Percentiles rank a stretch among this genome's conserved stretches.
These are phyloP conservation scores for Priceomyces medius DNA, from an alignment of 805 yeast genomes.

Conservation along the genomic window DNA sequence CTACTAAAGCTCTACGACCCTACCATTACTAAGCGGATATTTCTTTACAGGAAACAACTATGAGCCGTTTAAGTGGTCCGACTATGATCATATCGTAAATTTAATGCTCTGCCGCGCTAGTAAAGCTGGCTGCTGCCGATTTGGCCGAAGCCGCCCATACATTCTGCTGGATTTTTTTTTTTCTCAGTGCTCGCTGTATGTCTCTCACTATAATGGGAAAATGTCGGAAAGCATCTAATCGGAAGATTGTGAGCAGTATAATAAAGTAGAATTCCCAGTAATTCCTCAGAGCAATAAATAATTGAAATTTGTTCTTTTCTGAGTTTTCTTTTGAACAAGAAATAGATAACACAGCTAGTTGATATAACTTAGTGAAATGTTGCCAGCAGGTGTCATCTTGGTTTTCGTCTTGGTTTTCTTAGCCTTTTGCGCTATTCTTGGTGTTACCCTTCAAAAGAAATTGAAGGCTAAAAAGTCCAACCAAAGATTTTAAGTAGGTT, in stretches of 20 bases:
- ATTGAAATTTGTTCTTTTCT: conserved; percentile 4
- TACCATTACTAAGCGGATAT: too few relatives aligned
- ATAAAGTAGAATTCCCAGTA: conserved; percentile 5
- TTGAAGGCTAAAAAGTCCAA: conserved; percentile 43
- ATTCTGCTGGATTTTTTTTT: not conserved
- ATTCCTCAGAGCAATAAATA: conserved; percentile 2
- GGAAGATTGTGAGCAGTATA: conserved; percentile 4
- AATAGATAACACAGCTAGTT: conserved; percentile 4
- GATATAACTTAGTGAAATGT: conserved; percentile 42
- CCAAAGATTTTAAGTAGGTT: conserved; percentile 36
- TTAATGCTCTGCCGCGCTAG: not conserved
- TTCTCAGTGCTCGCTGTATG: conserved; percentile 3
- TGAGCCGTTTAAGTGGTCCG: too few relatives aligned
- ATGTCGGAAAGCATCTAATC: conserved; percentile 3
- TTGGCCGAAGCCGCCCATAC: conserved; percentile 3
- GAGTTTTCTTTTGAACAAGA: conserved; percentile 7
- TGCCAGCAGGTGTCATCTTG: conserved; percentile 74
- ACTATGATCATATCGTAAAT: too few relatives aligned
- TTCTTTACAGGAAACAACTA: too few relatives aligned
- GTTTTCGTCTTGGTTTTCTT: conserved; percentile 60
- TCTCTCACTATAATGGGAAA: not conserved
- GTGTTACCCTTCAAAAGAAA: conserved; percentile 39
- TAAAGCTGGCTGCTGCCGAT: conserved; percentile 3
- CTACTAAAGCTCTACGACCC: too few relatives aligned
- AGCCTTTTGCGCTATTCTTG: conserved; percentile 37